Conservation (phyloP, 208 protist genomes). For the Trypanosoma boissoni region DNA sequence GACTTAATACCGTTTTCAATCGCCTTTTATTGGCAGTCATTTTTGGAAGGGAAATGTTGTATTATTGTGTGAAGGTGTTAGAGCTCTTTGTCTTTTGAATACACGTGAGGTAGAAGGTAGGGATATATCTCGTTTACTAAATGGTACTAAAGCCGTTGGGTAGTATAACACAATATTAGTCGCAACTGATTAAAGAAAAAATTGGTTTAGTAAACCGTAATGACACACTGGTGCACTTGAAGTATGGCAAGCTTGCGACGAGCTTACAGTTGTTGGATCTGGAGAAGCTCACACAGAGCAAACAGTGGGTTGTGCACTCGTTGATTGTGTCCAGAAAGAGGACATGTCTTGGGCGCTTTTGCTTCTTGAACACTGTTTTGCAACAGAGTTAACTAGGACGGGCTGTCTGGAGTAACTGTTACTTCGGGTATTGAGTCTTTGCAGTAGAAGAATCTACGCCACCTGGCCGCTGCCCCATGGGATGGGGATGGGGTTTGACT, state of each 20-base stretch:
- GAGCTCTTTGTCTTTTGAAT: constrained; percentile 40
- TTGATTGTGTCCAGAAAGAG: constrained; percentile 52
- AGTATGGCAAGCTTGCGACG: constrained; percentile 48
- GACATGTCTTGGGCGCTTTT: constrained; percentile 45
- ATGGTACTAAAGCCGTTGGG: constrained; percentile 53
- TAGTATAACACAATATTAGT: constrained; percentile 57
- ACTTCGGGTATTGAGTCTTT: constrained; percentile 55
- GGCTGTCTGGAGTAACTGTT: constrained; percentile 36
- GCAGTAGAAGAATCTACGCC: constrained; percentile 53
- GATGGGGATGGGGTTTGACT: constrained; percentile 50
- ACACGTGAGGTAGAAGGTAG: constrained; percentile 49
- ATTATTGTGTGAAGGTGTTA: constrained; percentile 56
- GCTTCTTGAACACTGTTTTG: constrained; percentile 55
- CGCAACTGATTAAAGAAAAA: constrained; percentile 44
- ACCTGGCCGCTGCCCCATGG: constrained; percentile 35
- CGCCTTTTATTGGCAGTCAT: constrained; percentile 52
- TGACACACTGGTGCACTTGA: constrained; percentile 46
- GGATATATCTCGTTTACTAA: constrained; percentile 59
- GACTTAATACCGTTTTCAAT: constrained; percentile 36
- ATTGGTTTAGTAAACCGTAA: constrained; percentile 39
- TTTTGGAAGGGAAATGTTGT: constrained; percentile 42
- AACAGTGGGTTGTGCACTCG: constrained; percentile 40
- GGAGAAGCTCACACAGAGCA: constrained; percentile 34
- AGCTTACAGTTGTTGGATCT: constrained; percentile 38
- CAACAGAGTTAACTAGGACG: constrained; percentile 36